Conservation (phyloP, 345 rosid genomes). For the Rhizophora apiculata region DNA sequence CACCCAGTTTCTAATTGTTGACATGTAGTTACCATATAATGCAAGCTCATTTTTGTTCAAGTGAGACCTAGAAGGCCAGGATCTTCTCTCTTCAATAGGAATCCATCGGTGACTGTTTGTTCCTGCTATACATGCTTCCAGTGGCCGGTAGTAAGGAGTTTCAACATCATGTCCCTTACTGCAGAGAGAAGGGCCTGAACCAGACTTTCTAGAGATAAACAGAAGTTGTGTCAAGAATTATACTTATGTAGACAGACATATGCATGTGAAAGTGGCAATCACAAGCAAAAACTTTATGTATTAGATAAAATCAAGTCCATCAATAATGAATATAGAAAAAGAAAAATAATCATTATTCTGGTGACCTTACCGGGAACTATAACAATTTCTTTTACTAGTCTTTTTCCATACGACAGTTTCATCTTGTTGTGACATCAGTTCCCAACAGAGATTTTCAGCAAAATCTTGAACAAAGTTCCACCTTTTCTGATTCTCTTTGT, state of each 20-base stretch:
- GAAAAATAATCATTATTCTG: neutral
- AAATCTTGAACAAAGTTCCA: conserved; percentile 73
- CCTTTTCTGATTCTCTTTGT: conserved; percentile 59
- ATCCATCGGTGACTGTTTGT: conserved; percentile 79
- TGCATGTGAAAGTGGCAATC: neutral
- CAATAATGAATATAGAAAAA: neutral
- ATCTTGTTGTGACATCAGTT: conserved; percentile 83
- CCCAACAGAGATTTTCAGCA: conserved; percentile 89
- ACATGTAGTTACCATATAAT: conserved; percentile 51
- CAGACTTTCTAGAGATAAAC: conserved; percentile 57
- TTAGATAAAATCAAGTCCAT: neutral
- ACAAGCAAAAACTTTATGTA: neutral
- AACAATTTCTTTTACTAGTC: conserved; percentile 67
- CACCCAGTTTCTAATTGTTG: neutral
- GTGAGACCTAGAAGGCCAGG: conserved; percentile 85
- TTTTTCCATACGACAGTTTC: conserved; percentile 97
- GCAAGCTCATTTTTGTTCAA: conserved; percentile 73
- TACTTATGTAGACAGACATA: neutral
- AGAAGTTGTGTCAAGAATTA: conserved; percentile 8
- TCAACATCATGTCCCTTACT: conserved; percentile 75
- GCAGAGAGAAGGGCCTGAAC: conserved; percentile 74
- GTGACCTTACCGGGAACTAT: conserved; percentile 61
- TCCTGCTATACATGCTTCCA: conserved; percentile 83
- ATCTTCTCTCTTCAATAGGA: conserved; percentile 65
- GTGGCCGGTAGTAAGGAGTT: conserved; percentile 85